Evolutionary conservation across 192 early-diverging fungal genomes (phyloP), one percentile per base, ranked within the genome.

Genomic region (Backusella luteola): DNA sequence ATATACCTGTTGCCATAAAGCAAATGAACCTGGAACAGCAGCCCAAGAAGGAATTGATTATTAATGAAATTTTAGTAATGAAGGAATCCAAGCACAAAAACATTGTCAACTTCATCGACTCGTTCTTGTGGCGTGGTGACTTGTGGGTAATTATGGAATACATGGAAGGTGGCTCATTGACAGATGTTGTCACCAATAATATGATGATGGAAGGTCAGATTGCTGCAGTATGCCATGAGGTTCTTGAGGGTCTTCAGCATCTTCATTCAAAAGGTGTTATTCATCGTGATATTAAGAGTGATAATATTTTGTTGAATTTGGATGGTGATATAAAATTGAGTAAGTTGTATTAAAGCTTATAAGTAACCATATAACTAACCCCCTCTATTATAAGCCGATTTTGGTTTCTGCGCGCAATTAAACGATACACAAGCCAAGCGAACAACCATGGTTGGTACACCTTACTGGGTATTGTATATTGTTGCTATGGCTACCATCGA

Each of bases 131-230:
- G 73, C 88, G 89, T 76, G 87, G 85, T 29, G 95, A 96, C 59
- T 85, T 97, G 73, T 97, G 96, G 96, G 93, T 97, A 11, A 90
- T 97, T 59, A 94, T 97, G 94, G 96, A 97, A 84, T 94, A 92
- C 79, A 97, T 97, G 96, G 96, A 97, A 84, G 96, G 94, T 42
- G 96, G 96, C 21, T 86, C 92, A 32, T 82, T 97, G 80, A 97
- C 94, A 23, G 95, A 97, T 69, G 90, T 96, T 52, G 96, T 97
- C 74, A 93, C 90, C 77, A 94, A 94, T 85, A 93, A 89, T 80
- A 87, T 87, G 81, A 87, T 97, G 91, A 91, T 87, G 52, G 96
- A 97, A 85, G 87, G 85, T 3, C 95, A 96, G 78, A 97, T 97
- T 70, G 96, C 96, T 8, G 89, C 92, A 26, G 92, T 97, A 19